These are phyloP conservation scores for Coemansia asiatica DNA, from an alignment of 192 early-diverging fungal genomes.

Conservation along the genomic window DNA sequence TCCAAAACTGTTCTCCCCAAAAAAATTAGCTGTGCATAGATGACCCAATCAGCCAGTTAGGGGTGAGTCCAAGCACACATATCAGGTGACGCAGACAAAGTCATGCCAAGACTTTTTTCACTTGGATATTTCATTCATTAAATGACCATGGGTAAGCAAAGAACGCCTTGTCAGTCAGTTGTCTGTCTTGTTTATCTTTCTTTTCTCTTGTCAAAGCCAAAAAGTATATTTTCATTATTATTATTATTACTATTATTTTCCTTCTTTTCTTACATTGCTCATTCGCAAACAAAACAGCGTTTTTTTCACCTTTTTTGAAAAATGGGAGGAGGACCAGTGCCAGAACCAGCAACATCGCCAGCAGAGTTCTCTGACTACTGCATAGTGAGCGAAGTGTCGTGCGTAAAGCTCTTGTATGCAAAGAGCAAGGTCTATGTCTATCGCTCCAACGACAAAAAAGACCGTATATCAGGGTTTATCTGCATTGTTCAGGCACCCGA, in stretches of 20 bases:
- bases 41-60: background rate
- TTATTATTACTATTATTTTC: background rate
- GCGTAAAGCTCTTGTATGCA: slow-evolving; percentile 61
- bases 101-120: slow-evolving; percentile 23
- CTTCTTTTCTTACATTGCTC: background rate
- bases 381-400: slow-evolving; percentile 50
- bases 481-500: slow-evolving; percentile 63
- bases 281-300: background rate
- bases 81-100: slow-evolving; percentile 9
- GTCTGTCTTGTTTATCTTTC: background rate
- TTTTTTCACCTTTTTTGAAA: slow-evolving; percentile 4
- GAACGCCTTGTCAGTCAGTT: background rate
- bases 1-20: background rate
- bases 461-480: slow-evolving; percentile 68
- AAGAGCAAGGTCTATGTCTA: slow-evolving; percentile 75
- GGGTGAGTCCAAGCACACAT: background rate
- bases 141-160: too few relatives aligned
- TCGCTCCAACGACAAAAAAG: slow-evolving; percentile 59
- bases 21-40: background rate
- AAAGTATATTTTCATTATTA: background rate
- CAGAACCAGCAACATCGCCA: slow-evolving; percentile 29
- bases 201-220: background rate
- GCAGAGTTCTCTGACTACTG: slow-evolving; percentile 55
- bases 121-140: too few relatives aligned
- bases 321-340: slow-evolving; percentile 52